Evolutionary conservation across 345 rosid genomes (phyloP).

Genomic region (Citrus sp.): DNA sequence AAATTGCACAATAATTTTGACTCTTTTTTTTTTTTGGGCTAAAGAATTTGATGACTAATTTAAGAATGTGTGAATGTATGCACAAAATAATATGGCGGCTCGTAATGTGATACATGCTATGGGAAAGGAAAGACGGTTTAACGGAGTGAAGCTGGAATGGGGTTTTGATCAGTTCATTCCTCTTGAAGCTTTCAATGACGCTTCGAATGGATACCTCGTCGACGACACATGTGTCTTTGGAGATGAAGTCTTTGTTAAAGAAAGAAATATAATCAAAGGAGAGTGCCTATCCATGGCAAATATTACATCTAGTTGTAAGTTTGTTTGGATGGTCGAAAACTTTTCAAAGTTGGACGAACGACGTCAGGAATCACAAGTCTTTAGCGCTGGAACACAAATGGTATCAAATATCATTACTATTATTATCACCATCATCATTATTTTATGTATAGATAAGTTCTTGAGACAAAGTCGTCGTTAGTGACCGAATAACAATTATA

Average conservation of each 20-base stretch:
- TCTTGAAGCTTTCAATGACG: constrained; percentile 17
- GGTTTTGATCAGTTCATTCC: constrained; percentile 39
- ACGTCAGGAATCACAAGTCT: constrained; percentile 12
- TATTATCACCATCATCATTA: too few relatives aligned
- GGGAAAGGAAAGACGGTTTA: constrained; percentile 35
- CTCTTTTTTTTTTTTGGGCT: background rate
- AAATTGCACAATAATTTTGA: too few relatives aligned
- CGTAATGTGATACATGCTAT: constrained; percentile 20
- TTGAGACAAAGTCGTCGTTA: too few relatives aligned
- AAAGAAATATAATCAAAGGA: constrained; percentile 25
- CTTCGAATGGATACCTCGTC: constrained; percentile 33
- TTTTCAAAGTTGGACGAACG: constrained; percentile 22
- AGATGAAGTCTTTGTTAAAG: constrained; percentile 40
- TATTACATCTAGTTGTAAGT: constrained; percentile 3
- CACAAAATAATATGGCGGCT: background rate
- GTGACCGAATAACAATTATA: too few relatives aligned
- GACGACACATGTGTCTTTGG: constrained; percentile 40
- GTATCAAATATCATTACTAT: constrained; percentile 4
- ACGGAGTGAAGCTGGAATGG: constrained; percentile 28
- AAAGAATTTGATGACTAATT: background rate
- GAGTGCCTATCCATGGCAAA: constrained; percentile 31
- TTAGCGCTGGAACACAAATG: constrained; percentile 32
- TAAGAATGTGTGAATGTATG: background rate
- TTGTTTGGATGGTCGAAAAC: constrained; percentile 35
- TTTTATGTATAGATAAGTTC: too few relatives aligned